Evolutionary conservation across 2,329 filamentous ascomycete genomes (phyloP), one percentile per base, ranked within the genome.

Genomic region (Hypoxylon sp.): DNA sequence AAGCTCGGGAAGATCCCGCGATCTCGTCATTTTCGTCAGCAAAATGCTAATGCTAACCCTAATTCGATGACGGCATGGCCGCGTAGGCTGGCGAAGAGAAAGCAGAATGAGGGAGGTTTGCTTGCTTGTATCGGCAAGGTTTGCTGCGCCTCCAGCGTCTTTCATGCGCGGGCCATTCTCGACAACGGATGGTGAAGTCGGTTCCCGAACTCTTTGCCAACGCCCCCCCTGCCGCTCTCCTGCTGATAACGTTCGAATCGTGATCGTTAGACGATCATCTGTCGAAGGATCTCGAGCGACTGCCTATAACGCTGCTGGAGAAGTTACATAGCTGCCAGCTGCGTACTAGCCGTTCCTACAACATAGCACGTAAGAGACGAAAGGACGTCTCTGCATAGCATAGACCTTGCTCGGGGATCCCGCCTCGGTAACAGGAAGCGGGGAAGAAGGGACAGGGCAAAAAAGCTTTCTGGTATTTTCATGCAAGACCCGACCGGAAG

Each of bases 141-240:
- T 54, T 51, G 54, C 61, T 63, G 58, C 58, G 60, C 60, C 57
- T 40, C 27, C 48, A 40, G 38, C 17, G 42, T 55, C n/a, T n/a
- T n/a, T 60, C 42, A 61, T 58, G 58, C 61, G 58, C 61, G 48
- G 47, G 47, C 38, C 43, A 48, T 51, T 59, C 51, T 52, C 38
- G 47, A 55, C 27, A 17, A 45, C 40, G 27, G 42, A 52, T 49
- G 45, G 47, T 31, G 35, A 58, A 49, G 48, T 60, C 47, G 50
- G 55, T 55, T 60, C 42, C 50, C 48, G 48, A 45, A 54, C 31
- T 5, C 31, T 37, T 35, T 57, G 26, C 42, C 48, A 50, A 50
- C 46, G 43, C 53, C 53, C 50, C 42, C 29, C 8, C 18, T n/a
- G n/a, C n/a, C 9, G 11, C 21, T 21, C 21, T 24, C 38, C 15